Evolutionary conservation across 202 grass and related monocot genomes (phyloP), one percentile per base, ranked within the genome.

Genomic region (Hordeum pubiflorum): DNA sequence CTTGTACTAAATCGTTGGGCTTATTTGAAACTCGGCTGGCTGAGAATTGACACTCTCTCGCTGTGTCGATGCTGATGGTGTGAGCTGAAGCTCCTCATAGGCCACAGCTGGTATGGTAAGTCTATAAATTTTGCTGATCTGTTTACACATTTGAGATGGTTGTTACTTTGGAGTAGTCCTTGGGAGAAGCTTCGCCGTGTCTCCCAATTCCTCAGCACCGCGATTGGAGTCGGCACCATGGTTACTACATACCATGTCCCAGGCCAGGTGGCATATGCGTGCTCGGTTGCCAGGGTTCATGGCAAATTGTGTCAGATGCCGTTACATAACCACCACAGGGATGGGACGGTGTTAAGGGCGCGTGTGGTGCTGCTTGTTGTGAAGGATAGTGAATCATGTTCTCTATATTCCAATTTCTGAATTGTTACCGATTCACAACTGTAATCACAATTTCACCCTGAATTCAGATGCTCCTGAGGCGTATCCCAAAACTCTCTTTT

Each of bases 311-410:
- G 83, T 58, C 20, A 1, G 4, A 20, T 27, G 36, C 10, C 74
- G 54, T 67, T 92, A 83, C 65, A 20, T 92, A 31, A 66, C 29
- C 70, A 87, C 65, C 27, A 83, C 32, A 80, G 73, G 57, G 71
- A 63, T 69, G 52, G 63, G 71, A 63, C 75, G 39, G 60, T 71
- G 54, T 89, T 82, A 84, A 79, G 50, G 59, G 61, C 17, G 62
- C 59, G 23, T 90, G 81, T 52, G 21, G 41, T 14, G 65, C 50
- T 56, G 39, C 52, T 69, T 79, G 3, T 26, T 27, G 5, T 58
- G 24, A 86, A 58, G 37, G 37, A 65, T 3, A 15, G 14, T 3
- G 3, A 65, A 46, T 75, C 14, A 13, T 69, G 63, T 29, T 72
- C 17, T 6, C 1, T 27, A n/a, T 63, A 13, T 72, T 33, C 40